phyloP scores from a whole-genome alignment of 371 early-diverging fungal species.

The Syncephalis fuscata region DNA sequence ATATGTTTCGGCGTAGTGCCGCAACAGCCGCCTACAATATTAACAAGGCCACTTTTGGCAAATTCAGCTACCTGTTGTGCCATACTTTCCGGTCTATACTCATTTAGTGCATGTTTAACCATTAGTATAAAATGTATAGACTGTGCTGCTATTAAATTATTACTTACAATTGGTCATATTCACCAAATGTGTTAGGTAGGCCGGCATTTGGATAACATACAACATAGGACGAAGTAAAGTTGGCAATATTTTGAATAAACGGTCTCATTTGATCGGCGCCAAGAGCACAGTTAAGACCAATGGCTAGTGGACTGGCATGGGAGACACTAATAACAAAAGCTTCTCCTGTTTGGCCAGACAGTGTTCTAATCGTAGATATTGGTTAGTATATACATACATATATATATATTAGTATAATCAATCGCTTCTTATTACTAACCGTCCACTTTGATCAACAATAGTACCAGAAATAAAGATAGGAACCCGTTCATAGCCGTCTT shows the following conservation, averaged over 20 bases:
- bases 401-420: no score
- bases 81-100: conserved; percentile 58
- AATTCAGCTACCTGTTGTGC: conserved; percentile 64
- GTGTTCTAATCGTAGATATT: conserved; percentile 32
- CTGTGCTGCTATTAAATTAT: no score
- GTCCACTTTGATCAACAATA: conserved; percentile 89
- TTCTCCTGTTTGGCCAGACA: conserved; percentile 92
- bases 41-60: conserved; percentile 77
- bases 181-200: conserved; percentile 72
- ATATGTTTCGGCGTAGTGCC: conserved; percentile 91
- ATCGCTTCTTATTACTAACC: background rate
- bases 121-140: no score
- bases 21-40: conserved; percentile 92
- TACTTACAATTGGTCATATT: conserved; percentile 56
- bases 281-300: conserved; percentile 90
- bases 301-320: conserved; percentile 70
- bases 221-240: conserved; percentile 57
- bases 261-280: conserved; percentile 92
- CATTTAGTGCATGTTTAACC: no score
- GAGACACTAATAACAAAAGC: conserved; percentile 72
- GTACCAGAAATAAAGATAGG: conserved; percentile 90
- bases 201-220: conserved; percentile 93
- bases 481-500: conserved; percentile 50
- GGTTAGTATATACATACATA: no score
- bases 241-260: conserved; percentile 75